phyloP scores from a whole-genome alignment of 495 filamentous ascomycete genomes.

The Neohortaea acidophila region DNA sequence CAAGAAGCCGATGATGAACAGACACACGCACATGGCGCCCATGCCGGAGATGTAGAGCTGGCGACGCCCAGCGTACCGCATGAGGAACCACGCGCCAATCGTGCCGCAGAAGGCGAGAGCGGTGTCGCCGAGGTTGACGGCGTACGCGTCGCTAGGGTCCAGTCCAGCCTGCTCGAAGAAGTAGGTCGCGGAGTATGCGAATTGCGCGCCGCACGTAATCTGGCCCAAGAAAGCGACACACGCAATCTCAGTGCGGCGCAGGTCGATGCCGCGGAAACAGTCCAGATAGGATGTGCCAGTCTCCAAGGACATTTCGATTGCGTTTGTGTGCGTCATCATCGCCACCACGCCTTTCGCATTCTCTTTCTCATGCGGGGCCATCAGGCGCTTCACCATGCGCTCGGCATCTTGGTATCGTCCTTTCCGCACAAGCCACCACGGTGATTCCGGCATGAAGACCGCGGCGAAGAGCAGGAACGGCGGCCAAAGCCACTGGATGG shows the following conservation, averaged over 20 bases:
- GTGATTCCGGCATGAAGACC: conserved; percentile 12
- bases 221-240: conserved; percentile 2
- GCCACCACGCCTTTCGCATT: conserved; percentile 53
- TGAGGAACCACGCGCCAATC: conserved; percentile 36
- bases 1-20: conserved; percentile 49
- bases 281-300: conserved; percentile 50
- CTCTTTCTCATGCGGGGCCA: conserved; percentile 49
- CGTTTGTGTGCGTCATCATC: conserved; percentile 70
- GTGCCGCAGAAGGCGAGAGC: conserved; percentile 37
- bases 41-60: conserved; percentile 35
- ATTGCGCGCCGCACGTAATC: conserved; percentile 15
- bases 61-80: conserved; percentile 33
- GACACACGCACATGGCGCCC: conserved; percentile 9
- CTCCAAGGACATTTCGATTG: conserved; percentile 55
- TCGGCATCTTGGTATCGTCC: conserved; percentile 9
- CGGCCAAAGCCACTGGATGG: conserved; percentile 16
- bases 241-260: conserved; percentile 43
- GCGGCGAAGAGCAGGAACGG: conserved; percentile 10
- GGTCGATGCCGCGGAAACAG: conserved; percentile 57
- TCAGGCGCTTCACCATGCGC: not conserved
- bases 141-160: conserved; percentile 18
- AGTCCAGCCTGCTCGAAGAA: conserved; percentile 32
- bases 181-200: conserved; percentile 22
- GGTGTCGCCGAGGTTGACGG: conserved; percentile 25
- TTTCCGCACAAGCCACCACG: conserved; percentile 15